Evolutionary conservation across 306 rosid species (phyloP).

Genomic region (Sesbania bispinosa): DNA sequence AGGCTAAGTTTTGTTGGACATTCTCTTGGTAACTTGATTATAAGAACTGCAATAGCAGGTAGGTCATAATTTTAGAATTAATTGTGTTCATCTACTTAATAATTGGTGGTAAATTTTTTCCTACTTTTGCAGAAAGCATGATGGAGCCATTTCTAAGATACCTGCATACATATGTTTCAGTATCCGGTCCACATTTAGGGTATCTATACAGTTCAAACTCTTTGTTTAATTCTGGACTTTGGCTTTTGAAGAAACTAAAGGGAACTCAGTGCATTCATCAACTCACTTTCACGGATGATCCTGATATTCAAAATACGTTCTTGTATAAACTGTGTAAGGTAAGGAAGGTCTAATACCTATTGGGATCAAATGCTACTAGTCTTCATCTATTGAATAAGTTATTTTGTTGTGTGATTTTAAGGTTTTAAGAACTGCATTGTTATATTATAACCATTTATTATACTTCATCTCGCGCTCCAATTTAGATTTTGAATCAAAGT

Average conservation of each 20-base stretch:
- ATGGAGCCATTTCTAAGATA: constrained; percentile 77
- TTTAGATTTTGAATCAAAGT: neutral
- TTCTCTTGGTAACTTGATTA: constrained; percentile 90
- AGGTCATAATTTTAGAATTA: constrained; percentile 12
- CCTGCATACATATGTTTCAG: constrained; percentile 76
- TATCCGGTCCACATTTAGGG: constrained; percentile 98
- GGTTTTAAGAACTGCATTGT: neutral
- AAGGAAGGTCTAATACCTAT: constrained; percentile 21
- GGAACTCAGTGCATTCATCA: constrained; percentile 91
- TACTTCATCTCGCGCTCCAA: neutral
- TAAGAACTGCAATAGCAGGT: constrained; percentile 91
- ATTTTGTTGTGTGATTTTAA: neutral
- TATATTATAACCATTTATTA: neutral
- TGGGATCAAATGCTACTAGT: constrained; percentile 17
- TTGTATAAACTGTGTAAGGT: constrained; percentile 85
- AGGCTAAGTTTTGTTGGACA: constrained; percentile 94
- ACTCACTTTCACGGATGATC: constrained; percentile 88
- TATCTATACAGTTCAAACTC: constrained; percentile 96
- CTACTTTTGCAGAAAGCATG: constrained; percentile 61
- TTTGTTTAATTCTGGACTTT: constrained; percentile 86
- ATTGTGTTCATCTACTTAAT: constrained; percentile 16
- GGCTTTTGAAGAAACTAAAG: constrained; percentile 90
- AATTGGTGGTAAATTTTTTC: constrained; percentile 29
- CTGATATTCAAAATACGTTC: constrained; percentile 83
- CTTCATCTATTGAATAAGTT: constrained; percentile 1